Evolutionary conservation across 2,329 filamentous ascomycete species (phyloP).

Genomic region (Phialemoniopsis sp.): DNA sequence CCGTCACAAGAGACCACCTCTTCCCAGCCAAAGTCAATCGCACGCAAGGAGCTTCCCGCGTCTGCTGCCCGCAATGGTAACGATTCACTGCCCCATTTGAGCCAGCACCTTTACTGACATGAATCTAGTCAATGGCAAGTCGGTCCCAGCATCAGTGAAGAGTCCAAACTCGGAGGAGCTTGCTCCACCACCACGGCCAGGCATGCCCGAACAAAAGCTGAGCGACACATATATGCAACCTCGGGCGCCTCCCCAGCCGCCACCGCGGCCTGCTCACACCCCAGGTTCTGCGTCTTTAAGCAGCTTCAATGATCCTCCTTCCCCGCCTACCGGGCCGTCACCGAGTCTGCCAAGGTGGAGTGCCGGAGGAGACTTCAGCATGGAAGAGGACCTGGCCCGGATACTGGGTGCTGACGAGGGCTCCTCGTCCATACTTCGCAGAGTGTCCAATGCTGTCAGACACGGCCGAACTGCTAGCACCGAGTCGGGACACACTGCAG

Average conservation of each 20-base stretch:
- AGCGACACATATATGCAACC: slow-evolving; percentile 55
- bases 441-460: slow-evolving; percentile 89
- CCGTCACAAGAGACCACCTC: slow-evolving; percentile 37
- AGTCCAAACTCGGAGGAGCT: slow-evolving; percentile 5
- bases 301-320: slow-evolving; percentile 32
- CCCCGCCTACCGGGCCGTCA: slow-evolving; percentile 43
- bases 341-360: slow-evolving; percentile 72
- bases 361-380: slow-evolving; percentile 78
- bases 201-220: slow-evolving; percentile 33
- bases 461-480: slow-evolving; percentile 88
- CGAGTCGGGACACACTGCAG: slow-evolving; percentile 42
- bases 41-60: slow-evolving; percentile 60
- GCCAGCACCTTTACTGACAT: slow-evolving; percentile 5
- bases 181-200: slow-evolving; percentile 18
- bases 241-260: slow-evolving; percentile 50
- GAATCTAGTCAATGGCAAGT: slow-evolving; percentile 29
- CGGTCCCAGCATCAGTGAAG: slow-evolving; percentile 12
- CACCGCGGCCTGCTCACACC: slow-evolving; percentile 25
- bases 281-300: slow-evolving; percentile 43
- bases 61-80: slow-evolving; percentile 38
- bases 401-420: slow-evolving; percentile 77
- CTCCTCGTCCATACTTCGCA: slow-evolving; percentile 75
- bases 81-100: slow-evolving; percentile 11
- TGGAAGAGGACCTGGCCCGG: slow-evolving; percentile 93
- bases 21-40: slow-evolving; percentile 43